These are phyloP conservation scores for Ananas comosus DNA, from an alignment of 176 grass and related monocot genomes.

Conservation along the genomic window DNA sequence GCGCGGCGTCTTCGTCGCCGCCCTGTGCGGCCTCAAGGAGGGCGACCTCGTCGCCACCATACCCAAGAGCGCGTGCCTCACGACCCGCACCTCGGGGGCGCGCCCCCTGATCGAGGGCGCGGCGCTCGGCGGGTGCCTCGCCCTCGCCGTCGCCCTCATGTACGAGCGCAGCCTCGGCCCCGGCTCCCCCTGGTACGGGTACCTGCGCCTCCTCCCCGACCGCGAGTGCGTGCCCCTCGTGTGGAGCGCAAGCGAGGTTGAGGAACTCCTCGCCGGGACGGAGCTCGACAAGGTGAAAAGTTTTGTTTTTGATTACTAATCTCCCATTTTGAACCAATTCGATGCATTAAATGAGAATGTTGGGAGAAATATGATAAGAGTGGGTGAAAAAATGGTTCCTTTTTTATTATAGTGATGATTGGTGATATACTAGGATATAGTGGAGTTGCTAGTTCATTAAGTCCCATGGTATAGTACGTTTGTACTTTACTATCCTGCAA, in stretches of 20 bases:
- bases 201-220: constrained; percentile 66
- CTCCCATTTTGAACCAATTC: neutral
- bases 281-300: constrained; percentile 69
- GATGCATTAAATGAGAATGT: neutral
- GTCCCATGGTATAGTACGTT: neutral
- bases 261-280: constrained; percentile 55
- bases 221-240: constrained; percentile 73
- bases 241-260: constrained; percentile 53
- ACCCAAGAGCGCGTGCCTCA: constrained; percentile 66
- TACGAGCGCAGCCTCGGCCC: constrained; percentile 53
- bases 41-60: constrained; percentile 77
- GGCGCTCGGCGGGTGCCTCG: constrained; percentile 43
- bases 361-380: neutral
- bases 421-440: too few relatives aligned
- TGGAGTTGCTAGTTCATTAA: too few relatives aligned
- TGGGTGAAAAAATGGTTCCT: neutral
- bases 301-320: neutral
- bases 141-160: constrained; percentile 66
- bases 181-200: constrained; percentile 48
- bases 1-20: constrained; percentile 44
- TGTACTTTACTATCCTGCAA: too few relatives aligned
- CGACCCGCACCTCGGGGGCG: constrained; percentile 42
- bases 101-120: constrained; percentile 46
- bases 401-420: neutral
- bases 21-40: constrained; percentile 38